A percentile compares a stretch with the other conserved stretches of the same genome.
phyloP scores from a whole-genome alignment of 1,284 basidiomycete species.

The Marasmius oreades region DNA sequence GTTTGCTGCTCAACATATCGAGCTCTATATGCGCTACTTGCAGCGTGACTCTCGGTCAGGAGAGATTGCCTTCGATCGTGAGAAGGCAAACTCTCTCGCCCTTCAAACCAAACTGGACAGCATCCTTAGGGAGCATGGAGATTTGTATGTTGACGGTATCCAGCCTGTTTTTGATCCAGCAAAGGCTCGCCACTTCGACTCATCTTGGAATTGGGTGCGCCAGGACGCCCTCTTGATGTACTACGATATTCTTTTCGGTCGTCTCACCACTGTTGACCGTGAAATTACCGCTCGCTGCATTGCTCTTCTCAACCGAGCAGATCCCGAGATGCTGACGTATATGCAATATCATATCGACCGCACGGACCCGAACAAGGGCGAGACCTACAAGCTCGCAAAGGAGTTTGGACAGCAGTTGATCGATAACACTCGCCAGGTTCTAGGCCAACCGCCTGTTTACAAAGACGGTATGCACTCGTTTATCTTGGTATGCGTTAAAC shows the following conservation, averaged over 20 bases:
- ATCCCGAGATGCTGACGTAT: conserved; percentile 85
- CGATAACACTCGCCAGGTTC: conserved; percentile 87
- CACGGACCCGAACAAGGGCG: conserved; percentile 80
- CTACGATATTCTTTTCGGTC: conserved; percentile 96
- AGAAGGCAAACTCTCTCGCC: conserved; percentile 69
- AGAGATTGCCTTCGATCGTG: conserved; percentile 84
- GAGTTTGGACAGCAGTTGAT: conserved; percentile 96
- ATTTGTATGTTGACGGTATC: conserved; percentile 91
- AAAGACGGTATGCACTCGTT: conserved; percentile 75
- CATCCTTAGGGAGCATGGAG: conserved; percentile 88
- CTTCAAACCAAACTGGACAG: conserved; percentile 88
- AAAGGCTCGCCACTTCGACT: conserved; percentile 97
- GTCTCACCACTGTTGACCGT: conserved; percentile 87
- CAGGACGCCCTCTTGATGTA: conserved; percentile 95
- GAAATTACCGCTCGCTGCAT: conserved; percentile 98
- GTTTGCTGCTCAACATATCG: conserved; percentile 91
- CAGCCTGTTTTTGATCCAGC: conserved; percentile 91
- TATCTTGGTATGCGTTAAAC: not conserved
- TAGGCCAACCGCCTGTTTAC: conserved; percentile 83
- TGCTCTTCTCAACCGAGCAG: conserved; percentile 95
- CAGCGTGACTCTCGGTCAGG: conserved; percentile 90
- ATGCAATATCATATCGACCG: conserved; percentile 95
- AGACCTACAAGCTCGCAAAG: conserved; percentile 92
- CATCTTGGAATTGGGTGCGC: conserved; percentile 98
- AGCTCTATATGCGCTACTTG: conserved; percentile 95